Percentiles rank a stretch among this genome's conserved stretches.
Conservation (phyloP, 164 flowering plant species). For the Macadamia integrifolia region DNA sequence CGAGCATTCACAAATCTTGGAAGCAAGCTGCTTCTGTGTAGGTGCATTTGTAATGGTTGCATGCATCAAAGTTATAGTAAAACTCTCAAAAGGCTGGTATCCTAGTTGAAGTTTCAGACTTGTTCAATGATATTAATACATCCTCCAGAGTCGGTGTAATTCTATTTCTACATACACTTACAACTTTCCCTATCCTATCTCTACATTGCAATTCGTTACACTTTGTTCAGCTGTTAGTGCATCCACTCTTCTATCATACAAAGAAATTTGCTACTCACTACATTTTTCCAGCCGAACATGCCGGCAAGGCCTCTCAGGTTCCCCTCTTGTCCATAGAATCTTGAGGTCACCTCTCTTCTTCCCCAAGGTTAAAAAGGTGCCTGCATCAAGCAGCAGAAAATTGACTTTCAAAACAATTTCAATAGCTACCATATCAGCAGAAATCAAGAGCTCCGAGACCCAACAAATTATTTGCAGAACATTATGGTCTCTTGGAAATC, state of each 20-base stretch:
- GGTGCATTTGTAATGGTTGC: too few species aligned
- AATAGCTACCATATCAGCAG: too few species aligned
- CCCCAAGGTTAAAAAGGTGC: conserved; percentile 58
- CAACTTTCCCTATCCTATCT: too few species aligned
- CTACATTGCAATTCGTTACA: too few species aligned
- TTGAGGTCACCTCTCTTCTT: conserved; percentile 60
- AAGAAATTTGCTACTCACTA: background rate
- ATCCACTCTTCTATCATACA: background rate
- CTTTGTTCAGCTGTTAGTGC: background rate
- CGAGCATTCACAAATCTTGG: too few species aligned
- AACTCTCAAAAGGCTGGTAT: background rate
- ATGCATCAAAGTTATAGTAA: background rate
- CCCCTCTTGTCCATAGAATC: conserved; percentile 65
- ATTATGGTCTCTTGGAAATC: too few species aligned
- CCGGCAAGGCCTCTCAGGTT: conserved; percentile 62
- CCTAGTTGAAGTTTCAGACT: too few species aligned
- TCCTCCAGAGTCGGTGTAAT: background rate
- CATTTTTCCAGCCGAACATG: conserved; percentile 48
- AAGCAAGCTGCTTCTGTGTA: too few species aligned
- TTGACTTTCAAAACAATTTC: background rate
- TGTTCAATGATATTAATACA: background rate
- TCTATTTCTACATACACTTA: background rate
- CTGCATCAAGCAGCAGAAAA: conserved; percentile 26
- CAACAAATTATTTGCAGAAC: too few species aligned
- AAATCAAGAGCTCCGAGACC: too few species aligned